Conservation (phyloP, 169 alveolate genomes). For the Plasmodium coatneyi region DNA sequence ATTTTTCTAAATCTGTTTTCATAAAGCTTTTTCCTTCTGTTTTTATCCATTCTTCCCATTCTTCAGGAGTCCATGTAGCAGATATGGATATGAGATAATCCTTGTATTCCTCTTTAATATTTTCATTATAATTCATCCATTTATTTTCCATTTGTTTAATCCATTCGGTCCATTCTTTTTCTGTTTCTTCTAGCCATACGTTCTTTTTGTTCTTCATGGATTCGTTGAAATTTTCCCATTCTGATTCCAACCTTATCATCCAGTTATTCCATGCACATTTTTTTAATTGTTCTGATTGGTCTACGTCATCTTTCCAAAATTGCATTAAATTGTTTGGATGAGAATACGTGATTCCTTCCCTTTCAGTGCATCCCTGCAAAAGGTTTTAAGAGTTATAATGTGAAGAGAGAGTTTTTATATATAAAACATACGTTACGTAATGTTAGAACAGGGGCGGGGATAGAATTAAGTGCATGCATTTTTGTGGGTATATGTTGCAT, state of each 20-base stretch:
- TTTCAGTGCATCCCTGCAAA: background rate
- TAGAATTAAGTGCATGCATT: background rate
- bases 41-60: conserved; percentile 11
- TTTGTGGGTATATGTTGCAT: background rate
- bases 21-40: background rate
- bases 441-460: background rate
- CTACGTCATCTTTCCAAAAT: conserved; percentile 6
- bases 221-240: conserved; percentile 1
- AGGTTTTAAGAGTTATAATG: background rate
- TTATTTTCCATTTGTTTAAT: conserved; percentile 6
- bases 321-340: conserved; percentile 13
- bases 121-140: conserved; percentile 18
- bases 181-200: conserved; percentile 8
- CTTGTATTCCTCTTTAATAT: background rate
- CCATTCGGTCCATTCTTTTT: conserved; percentile 1
- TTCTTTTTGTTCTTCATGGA: conserved; percentile 8
- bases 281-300: conserved; percentile 5
- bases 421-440: background rate
- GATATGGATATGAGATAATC: background rate
- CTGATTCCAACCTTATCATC: conserved; percentile 27
- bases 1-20: conserved; percentile 8
- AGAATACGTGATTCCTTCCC: background rate
- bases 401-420: background rate
- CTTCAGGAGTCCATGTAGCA: background rate
- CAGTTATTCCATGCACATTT: background rate